phyloP scores from a whole-genome alignment of 495 filamentous ascomycete genomes.

The Aspergillus coremiiformis region DNA sequence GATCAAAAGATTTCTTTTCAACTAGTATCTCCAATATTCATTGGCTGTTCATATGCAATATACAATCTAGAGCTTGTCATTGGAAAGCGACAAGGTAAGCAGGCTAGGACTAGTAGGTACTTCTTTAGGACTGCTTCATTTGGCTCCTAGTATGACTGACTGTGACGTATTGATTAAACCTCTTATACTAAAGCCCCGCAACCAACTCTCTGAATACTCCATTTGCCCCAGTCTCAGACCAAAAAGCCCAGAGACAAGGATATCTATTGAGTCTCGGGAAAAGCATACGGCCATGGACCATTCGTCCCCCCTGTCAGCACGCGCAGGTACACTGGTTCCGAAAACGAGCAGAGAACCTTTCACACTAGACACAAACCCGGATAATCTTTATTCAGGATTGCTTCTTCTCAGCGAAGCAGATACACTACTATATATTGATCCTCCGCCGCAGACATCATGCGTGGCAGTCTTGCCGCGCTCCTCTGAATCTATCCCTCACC shows the following conservation, averaged over 20 bases:
- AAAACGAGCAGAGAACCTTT: neutral
- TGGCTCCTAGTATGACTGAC: neutral
- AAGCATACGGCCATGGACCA: neutral
- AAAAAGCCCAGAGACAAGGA: neutral
- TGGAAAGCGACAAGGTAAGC: no score
- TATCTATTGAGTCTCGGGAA: neutral
- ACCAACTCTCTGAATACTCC: neutral
- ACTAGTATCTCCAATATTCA: no score
- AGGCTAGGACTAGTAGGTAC: no score
- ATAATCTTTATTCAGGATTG: neutral
- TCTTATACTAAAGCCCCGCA: neutral
- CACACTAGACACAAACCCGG: neutral
- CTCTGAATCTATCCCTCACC: slow-evolving; percentile 28
- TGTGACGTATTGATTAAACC: neutral
- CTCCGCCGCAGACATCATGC: slow-evolving; percentile 19
- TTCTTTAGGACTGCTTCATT: neutral
- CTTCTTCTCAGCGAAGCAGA: slow-evolving; percentile 36
- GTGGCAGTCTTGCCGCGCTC: slow-evolving; percentile 14
- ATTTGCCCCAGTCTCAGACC: neutral
- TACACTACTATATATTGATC: slow-evolving; percentile 51
- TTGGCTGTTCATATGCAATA: no score
- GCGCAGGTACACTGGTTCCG: neutral
- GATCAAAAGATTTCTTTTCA: no score
- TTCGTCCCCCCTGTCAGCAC: neutral
- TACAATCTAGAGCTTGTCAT: no score